Percentiles rank a stretch among this genome's conserved stretches.
Evolutionary conservation across 2,329 filamentous ascomycete species (phyloP).

Genomic region (Pseudonectria foliicola): DNA sequence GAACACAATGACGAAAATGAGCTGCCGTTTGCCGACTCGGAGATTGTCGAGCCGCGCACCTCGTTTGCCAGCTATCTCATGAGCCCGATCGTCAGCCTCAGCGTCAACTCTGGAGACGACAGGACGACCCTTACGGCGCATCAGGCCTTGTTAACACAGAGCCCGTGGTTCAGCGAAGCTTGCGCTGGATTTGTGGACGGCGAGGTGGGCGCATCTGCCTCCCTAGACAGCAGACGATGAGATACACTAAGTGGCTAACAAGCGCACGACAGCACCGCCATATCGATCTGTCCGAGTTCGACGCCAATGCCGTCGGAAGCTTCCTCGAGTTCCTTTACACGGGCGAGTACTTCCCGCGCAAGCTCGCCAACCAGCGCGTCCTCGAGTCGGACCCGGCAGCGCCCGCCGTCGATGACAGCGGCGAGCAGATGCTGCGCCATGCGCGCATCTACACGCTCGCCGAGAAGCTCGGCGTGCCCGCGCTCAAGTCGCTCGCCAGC

Average conservation of each 20-base stretch:
- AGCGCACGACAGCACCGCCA: conserved; percentile 44
- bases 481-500: conserved; percentile 69
- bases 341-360: conserved; percentile 62
- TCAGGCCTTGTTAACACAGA: conserved; percentile 66
- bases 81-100: conserved; percentile 61
- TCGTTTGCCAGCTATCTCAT: conserved; percentile 54
- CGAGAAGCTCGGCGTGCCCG: conserved; percentile 62
- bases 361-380: conserved; percentile 53
- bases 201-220: conserved; percentile 47
- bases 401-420: conserved; percentile 66
- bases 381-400: conserved; percentile 63
- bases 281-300: conserved; percentile 51
- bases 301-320: conserved; percentile 29
- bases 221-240: not conserved
- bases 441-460: conserved; percentile 85
- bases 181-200: conserved; percentile 54
- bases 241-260: not conserved
- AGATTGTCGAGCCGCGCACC: conserved; percentile 28
- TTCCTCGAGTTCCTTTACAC: conserved; percentile 37
- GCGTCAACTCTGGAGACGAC: conserved; percentile 53
- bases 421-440: conserved; percentile 78
- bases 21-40: conserved; percentile 32
- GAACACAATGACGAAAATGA: conserved; percentile 27
- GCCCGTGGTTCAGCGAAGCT: conserved; percentile 64
- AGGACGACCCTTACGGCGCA: conserved; percentile 68